A percentile compares a stretch with the other conserved stretches of the same genome.
These are phyloP conservation scores for Annona cherimola DNA, from an alignment of 164 flowering plant genomes.

Conservation along the genomic window DNA sequence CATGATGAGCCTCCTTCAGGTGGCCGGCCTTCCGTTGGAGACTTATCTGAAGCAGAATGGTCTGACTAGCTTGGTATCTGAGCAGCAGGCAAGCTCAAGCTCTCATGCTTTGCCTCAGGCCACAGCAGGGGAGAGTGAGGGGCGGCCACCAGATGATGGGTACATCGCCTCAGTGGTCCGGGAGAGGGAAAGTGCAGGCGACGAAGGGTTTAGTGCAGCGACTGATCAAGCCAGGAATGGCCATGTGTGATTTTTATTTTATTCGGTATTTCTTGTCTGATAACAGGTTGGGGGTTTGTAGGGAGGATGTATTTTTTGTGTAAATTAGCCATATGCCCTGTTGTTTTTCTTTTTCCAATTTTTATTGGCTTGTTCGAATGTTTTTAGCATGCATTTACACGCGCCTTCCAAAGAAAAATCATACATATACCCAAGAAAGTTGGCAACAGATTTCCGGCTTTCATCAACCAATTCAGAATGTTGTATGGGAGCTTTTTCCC, in stretches of 20 bases:
- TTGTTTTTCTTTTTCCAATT: not conserved
- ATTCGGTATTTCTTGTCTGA: not conserved
- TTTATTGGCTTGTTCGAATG: not conserved
- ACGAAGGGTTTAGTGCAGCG: constrained; percentile 24
- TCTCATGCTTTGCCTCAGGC: constrained; percentile 31
- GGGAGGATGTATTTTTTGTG: constrained; percentile 1
- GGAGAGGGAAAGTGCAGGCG: constrained; percentile 33
- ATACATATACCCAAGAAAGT: not conserved
- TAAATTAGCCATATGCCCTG: not conserved
- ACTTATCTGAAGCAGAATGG: constrained; percentile 72
- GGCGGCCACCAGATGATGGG: constrained; percentile 24
- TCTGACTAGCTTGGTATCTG: constrained; percentile 54
- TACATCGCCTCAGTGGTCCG: constrained; percentile 19
- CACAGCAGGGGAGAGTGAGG: constrained; percentile 37
- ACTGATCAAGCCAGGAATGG: constrained; percentile 28
- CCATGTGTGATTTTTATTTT: constrained; percentile 10
- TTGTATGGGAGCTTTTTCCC: too few species aligned
- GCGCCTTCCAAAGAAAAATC: not conserved
- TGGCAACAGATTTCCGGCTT: not conserved
- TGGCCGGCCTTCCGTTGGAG: constrained; percentile 68
- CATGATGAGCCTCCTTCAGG: constrained; percentile 69
- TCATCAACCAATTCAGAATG: not conserved
- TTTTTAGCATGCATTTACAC: not conserved
- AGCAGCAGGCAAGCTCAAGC: constrained; percentile 42
- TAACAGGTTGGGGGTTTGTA: not conserved